Conservation (phyloP, 208 protist species). For the Trypanosoma conorhini region DNA sequence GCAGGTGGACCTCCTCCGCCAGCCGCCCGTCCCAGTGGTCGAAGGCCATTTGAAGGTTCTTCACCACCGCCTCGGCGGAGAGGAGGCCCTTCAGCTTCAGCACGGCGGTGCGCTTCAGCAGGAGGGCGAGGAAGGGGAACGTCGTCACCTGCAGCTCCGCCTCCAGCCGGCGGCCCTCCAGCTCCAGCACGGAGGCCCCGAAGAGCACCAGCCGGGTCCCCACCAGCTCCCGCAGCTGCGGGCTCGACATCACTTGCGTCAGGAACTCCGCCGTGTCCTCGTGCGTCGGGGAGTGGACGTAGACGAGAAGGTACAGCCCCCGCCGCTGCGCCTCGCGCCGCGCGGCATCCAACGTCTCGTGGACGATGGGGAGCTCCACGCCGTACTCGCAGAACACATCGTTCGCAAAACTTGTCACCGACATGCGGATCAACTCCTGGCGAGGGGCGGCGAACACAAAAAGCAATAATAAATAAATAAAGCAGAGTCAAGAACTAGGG, state of each 20-base stretch:
- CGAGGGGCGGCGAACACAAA: background rate
- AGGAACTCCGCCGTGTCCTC: slow-evolving; percentile 69
- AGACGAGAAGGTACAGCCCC: slow-evolving; percentile 66
- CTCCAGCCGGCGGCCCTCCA: slow-evolving; percentile 46
- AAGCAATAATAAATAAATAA: background rate
- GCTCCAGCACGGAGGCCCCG: slow-evolving; percentile 54
- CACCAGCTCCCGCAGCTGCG: slow-evolving; percentile 47
- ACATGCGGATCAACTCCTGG: background rate
- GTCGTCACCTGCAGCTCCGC: slow-evolving; percentile 48
- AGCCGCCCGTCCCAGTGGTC: slow-evolving; percentile 62
- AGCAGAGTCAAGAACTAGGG: slow-evolving; percentile 1
- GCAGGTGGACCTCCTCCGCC: slow-evolving; percentile 62
- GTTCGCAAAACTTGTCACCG: slow-evolving; percentile 22
- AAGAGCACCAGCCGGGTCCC: slow-evolving; percentile 54
- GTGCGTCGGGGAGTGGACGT: slow-evolving; percentile 79
- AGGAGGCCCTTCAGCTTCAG: slow-evolving; percentile 58
- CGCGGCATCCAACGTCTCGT: slow-evolving; percentile 63
- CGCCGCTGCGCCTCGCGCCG: slow-evolving; percentile 40
- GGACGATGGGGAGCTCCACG: slow-evolving; percentile 54
- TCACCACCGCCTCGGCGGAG: slow-evolving; percentile 42
- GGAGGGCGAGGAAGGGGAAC: slow-evolving; percentile 65
- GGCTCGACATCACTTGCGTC: slow-evolving; percentile 44
- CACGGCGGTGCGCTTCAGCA: slow-evolving; percentile 55
- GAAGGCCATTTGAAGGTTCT: slow-evolving; percentile 49
- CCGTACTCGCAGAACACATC: slow-evolving; percentile 42